Conservation (phyloP, 768 basidiomycete genomes). For the Neoboletus brunneissimus region DNA sequence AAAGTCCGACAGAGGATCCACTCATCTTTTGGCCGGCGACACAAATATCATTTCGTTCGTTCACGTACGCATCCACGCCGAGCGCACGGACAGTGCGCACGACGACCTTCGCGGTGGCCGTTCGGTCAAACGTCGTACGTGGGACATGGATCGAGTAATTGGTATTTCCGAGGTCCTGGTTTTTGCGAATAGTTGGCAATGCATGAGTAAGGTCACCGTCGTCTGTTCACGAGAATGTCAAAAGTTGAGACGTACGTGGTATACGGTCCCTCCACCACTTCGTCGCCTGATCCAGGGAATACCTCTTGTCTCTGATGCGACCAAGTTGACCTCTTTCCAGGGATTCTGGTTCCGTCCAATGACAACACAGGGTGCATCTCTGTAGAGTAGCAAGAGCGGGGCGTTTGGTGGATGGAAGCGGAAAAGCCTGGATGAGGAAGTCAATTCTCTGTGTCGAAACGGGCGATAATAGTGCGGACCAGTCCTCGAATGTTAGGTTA, state of each 20-base stretch:
- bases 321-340: slow-evolving; percentile 93
- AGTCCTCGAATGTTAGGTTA: slow-evolving; percentile 89
- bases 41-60: slow-evolving; percentile 90
- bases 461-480: slow-evolving; percentile 45
- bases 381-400: slow-evolving; percentile 83
- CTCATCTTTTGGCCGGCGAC: slow-evolving; percentile 87
- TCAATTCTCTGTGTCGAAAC: slow-evolving; percentile 28
- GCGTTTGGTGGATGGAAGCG: slow-evolving; percentile 62
- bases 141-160: slow-evolving; percentile 95
- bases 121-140: slow-evolving; percentile 73
- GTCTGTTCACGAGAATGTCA: background rate
- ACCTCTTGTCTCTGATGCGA: slow-evolving; percentile 45
- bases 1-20: slow-evolving; percentile 18
- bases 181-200: background rate
- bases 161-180: slow-evolving; percentile 92
- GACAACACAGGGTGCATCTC: slow-evolving; percentile 84
- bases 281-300: slow-evolving; percentile 81
- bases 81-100: slow-evolving; percentile 72
- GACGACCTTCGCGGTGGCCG: slow-evolving; percentile 73
- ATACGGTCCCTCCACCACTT: slow-evolving; percentile 95
- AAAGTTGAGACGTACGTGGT: slow-evolving; percentile 63
- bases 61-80: slow-evolving; percentile 74
- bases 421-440: slow-evolving; percentile 59
- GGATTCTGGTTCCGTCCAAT: slow-evolving; percentile 97
- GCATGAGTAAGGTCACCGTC: background rate